These are phyloP conservation scores for Tothia fuscella DNA, from an alignment of 2,329 filamentous ascomycete genomes.

Conservation along the genomic window DNA sequence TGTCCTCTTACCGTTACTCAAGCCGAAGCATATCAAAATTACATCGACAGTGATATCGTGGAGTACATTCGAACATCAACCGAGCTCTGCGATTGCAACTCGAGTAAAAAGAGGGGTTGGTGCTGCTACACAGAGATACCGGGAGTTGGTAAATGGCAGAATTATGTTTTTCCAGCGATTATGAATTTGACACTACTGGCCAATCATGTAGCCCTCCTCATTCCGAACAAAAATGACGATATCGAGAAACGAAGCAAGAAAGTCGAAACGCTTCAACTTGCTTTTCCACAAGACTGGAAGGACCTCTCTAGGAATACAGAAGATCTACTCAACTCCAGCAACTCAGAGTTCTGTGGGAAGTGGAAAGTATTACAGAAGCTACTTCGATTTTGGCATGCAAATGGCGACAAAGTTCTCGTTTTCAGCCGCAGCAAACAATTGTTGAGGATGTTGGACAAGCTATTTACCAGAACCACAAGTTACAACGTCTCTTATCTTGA, in stretches of 20 bases:
- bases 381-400: conserved; percentile 77
- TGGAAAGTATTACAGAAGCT: conserved; percentile 86
- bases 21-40: conserved; percentile 68
- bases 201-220: conserved; percentile 82
- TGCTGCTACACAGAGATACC: conserved; percentile 58
- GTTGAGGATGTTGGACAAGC: conserved; percentile 67
- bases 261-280: conserved; percentile 58
- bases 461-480: conserved; percentile 71
- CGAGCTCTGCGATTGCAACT: conserved; percentile 58
- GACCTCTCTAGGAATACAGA: conserved; percentile 63
- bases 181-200: conserved; percentile 73
- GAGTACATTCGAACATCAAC: conserved; percentile 55
- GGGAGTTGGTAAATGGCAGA: conserved; percentile 56
- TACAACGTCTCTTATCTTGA: conserved; percentile 91
- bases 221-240: conserved; percentile 54
- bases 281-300: conserved; percentile 64
- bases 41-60: conserved; percentile 62
- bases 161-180: conserved; percentile 75
- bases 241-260: conserved; percentile 68
- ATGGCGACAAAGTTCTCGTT: conserved; percentile 86
- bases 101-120: conserved; percentile 61
- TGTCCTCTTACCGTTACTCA: conserved; percentile 80
- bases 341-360: conserved; percentile 89
- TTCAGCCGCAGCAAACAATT: conserved; percentile 88
- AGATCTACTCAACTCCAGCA: conserved; percentile 66